These are phyloP conservation scores for Nakazawaea sp. DNA, from an alignment of 805 yeast genomes.

Conservation along the genomic window DNA sequence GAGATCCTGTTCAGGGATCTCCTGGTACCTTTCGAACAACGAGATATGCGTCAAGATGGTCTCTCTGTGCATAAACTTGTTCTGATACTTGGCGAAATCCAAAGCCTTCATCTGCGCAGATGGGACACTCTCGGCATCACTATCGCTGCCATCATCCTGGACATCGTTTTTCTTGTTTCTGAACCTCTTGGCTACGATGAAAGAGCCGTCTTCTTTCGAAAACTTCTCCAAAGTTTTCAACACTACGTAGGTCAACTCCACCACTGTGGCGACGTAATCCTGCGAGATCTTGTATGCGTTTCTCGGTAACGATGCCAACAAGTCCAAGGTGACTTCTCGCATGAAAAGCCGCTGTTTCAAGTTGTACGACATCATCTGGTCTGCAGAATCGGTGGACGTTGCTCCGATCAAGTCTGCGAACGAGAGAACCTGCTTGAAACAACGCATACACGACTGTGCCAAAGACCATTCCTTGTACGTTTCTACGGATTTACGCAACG, in stretches of 20 bases:
- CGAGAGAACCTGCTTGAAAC: constrained; percentile 57
- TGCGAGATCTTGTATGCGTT: constrained; percentile 59
- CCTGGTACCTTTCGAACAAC: constrained; percentile 53
- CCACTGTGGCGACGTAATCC: constrained; percentile 48
- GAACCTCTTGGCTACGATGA: constrained; percentile 5
- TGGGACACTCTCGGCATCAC: constrained; percentile 15
- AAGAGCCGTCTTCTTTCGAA: constrained; percentile 36
- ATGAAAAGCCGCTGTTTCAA: constrained; percentile 66
- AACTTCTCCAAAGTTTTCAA: constrained; percentile 63
- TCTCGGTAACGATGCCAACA: constrained; percentile 53
- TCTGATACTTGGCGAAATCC: constrained; percentile 34
- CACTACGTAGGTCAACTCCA: constrained; percentile 59
- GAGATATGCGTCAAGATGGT: constrained; percentile 62
- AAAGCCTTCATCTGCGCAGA: constrained; percentile 36
- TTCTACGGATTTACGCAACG: constrained; percentile 28
- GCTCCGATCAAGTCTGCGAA: constrained; percentile 29
- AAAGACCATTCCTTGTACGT: constrained; percentile 48
- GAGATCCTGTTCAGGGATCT: constrained; percentile 52
- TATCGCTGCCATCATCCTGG: constrained; percentile 21
- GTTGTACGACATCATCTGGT: constrained; percentile 39
- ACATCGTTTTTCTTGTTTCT: constrained; percentile 18
- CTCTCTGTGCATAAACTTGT: constrained; percentile 45
- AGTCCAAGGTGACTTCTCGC: constrained; percentile 49
- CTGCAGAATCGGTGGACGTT: constrained; percentile 23
- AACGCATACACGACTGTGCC: constrained; percentile 62